Evolutionary conservation across 805 yeast genomes (phyloP).

Genomic region (Wickerhamomyces hampshirensis): DNA sequence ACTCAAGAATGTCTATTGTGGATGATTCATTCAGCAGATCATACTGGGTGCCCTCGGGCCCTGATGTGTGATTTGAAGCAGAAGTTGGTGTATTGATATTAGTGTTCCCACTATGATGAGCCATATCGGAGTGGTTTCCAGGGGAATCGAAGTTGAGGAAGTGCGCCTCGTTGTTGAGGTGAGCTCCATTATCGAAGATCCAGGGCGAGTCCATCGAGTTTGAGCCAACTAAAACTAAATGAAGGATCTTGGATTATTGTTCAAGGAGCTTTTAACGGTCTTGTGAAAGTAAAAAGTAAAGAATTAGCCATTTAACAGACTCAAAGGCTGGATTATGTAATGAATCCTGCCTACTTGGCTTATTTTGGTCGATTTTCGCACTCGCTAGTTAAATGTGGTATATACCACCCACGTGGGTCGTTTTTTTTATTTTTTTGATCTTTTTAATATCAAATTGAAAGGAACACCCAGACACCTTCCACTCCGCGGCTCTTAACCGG

Average conservation of each 20-base stretch:
- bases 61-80: neutral
- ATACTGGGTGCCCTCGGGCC: neutral
- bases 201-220: constrained; percentile 6
- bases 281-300: no score
- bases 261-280: neutral
- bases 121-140: constrained; percentile 8
- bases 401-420: no score
- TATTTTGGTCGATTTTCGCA: no score
- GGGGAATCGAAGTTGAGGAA: constrained; percentile 22
- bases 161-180: constrained; percentile 4
- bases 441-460: no score
- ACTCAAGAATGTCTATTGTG: constrained; percentile 6
- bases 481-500: no score
- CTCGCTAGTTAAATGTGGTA: no score
- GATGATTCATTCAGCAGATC: constrained; percentile 4
- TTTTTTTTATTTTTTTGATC: no score
- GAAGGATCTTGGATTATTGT: no score
- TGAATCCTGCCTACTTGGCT: no score
- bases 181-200: constrained; percentile 8
- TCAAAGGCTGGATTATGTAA: neutral
- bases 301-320: no score
- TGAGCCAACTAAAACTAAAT: no score
- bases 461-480: no score
- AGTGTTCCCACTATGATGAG: constrained; percentile 1
- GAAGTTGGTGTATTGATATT: neutral